Conservation (phyloP, 176 grass and related monocot genomes). For the Eleusine coracana region DNA sequence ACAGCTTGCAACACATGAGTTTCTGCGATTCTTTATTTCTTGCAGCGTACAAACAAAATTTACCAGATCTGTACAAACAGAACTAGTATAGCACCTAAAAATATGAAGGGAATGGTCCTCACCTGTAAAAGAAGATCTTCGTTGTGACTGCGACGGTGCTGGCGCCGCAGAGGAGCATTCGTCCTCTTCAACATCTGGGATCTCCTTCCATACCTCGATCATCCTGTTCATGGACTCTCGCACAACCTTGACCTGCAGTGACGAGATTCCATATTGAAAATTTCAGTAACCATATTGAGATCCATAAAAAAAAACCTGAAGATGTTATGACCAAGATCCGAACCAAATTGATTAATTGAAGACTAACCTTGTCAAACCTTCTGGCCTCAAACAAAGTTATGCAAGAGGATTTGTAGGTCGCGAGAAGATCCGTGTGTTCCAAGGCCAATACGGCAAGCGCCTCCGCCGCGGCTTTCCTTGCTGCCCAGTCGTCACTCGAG, state of each 20-base stretch:
- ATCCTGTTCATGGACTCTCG: conserved; percentile 88
- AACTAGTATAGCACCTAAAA: conserved; percentile 25
- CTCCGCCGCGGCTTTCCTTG: conserved; percentile 90
- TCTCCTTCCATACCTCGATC: conserved; percentile 92
- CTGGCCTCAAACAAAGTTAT: conserved; percentile 80
- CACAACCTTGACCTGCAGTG: conserved; percentile 96
- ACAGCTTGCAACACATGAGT: neutral
- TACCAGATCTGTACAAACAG: conserved; percentile 43
- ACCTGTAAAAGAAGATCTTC: conserved; percentile 70
- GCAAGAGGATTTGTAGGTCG: conserved; percentile 70
- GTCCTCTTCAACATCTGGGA: conserved; percentile 64
- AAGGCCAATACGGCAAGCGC: conserved; percentile 72
- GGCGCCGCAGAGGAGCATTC: conserved; percentile 44
- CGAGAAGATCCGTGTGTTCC: conserved; percentile 73
- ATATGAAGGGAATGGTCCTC: conserved; percentile 34
- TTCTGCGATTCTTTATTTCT: conserved; percentile 6
- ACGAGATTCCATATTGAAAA: conserved; percentile 4
- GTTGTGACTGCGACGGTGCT: conserved; percentile 42
- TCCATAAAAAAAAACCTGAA: conserved; percentile 1
- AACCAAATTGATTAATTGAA: neutral
- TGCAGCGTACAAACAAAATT: conserved; percentile 21
- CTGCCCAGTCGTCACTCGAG: conserved; percentile 80
- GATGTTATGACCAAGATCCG: neutral
- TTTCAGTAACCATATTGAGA: conserved; percentile 5
- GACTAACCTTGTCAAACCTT: conserved; percentile 82